Base-by-base conservation (phyloP, 2,329 filamentous ascomycete genomes). In the Magnaporthiopsis incrustans region DNA sequence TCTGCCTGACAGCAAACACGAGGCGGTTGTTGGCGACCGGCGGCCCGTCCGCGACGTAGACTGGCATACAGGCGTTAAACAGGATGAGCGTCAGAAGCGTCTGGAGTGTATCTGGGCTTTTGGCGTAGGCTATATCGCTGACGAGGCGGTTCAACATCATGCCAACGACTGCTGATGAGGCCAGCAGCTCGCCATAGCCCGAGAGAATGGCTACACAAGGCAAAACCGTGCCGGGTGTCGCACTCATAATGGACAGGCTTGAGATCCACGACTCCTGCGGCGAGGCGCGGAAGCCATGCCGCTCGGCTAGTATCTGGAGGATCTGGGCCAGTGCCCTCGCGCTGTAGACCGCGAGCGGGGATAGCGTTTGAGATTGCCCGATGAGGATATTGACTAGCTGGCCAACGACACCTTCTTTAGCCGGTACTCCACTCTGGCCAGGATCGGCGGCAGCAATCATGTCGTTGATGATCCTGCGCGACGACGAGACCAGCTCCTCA, bases 1-100 rank as follows among this genome's bases (percentile, higher is more conserved):
- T 81, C 67, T 93, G 88, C 71, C 90, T 91, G 57, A 94, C 85
- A 11, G 94, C 87, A 76, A 97, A 95, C 0, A 97, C 86, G 3
- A 95, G 76, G 30, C 92, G 84, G 70, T 93, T 87, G 59, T 82
- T 84, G 1, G 84, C 81, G 1, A 87, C 81, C 0, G 85, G 85
- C 10, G 87, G 67, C 66, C 81, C 76, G 2, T 79, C 82, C 0
- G 73, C 61, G 30, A 82, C 78, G 66, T 85, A 89, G 18, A 86
- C 73, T 11, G 76, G 73, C 65, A 83, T 73, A 64, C 78, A 81
- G 10, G 82, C 75, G 25, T 86, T 82, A 5, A 89, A 74, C 1
- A 88, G 75, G 2, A 83, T 79, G 3, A 89, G 73, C 0, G 76
- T 77, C 33, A 77, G 72, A 18, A 83, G 71, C 0, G 82, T 79